A percentile compares a stretch with the other conserved stretches of the same genome.
Conservation (phyloP, 2,329 filamentous ascomycete species). For the Corinectria fuckeliana region DNA sequence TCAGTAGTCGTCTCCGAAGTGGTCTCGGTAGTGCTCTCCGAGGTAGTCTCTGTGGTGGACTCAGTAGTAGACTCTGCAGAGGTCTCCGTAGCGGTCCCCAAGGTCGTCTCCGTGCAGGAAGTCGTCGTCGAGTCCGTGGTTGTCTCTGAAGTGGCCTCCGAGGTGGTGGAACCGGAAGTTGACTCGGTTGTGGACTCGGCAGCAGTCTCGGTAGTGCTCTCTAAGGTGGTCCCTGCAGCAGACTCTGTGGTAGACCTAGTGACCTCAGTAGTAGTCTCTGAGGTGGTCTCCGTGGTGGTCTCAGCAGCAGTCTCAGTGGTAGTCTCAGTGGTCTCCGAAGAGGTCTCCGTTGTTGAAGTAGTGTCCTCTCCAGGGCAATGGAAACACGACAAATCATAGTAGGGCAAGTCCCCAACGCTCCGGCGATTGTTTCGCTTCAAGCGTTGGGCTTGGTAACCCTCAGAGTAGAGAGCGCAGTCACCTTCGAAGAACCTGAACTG, state of each 20-base stretch:
- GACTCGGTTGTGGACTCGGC: not conserved
- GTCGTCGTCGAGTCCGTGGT: not conserved
- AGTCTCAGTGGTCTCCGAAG: not conserved
- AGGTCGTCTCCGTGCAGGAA: not conserved
- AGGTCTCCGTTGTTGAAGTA: not conserved
- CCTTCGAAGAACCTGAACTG: not conserved
- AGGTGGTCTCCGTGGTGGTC: not conserved
- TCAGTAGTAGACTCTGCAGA: not conserved
- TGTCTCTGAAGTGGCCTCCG: not conserved
- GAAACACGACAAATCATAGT: not conserved
- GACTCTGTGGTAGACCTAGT: not conserved
- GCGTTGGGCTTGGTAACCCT: not conserved
- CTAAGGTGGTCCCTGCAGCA: not conserved
- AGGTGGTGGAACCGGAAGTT: not conserved
- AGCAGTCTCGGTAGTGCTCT: not conserved
- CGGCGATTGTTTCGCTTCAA: too few relatives aligned
- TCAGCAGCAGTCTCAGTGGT: not conserved
- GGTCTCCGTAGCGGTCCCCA: not conserved
- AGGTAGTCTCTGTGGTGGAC: not conserved
- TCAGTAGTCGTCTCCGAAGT: not conserved
- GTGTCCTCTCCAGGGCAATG: not conserved
- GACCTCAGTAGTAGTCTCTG: not conserved
- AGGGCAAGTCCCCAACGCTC: too few relatives aligned
- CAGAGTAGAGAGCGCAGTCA: not conserved
- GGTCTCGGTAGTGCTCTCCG: not conserved